A percentile compares a stretch with the other conserved stretches of the same genome.
These are phyloP conservation scores for Penicillium paradoxum DNA, from an alignment of 495 filamentous ascomycete species.

Conservation along the genomic window DNA sequence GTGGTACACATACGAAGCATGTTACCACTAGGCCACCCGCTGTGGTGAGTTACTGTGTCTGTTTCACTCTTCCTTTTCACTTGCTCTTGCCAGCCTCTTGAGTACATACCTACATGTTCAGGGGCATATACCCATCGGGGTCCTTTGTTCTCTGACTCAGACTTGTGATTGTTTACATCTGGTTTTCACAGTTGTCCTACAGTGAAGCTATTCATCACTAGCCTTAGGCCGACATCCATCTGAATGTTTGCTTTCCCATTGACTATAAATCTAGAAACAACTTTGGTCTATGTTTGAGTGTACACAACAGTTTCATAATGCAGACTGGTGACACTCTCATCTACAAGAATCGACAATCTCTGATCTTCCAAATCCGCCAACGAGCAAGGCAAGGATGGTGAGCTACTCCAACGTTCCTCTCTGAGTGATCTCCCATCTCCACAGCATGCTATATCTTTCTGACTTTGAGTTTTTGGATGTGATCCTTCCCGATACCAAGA, in stretches of 20 bases:
- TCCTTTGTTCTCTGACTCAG: too few relatives aligned
- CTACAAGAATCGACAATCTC: slow-evolving; percentile 7
- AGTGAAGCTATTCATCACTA: too few relatives aligned
- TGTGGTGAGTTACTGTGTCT: not conserved
- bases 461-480: not conserved
- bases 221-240: too few relatives aligned
- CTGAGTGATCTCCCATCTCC: not conserved
- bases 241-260: too few relatives aligned
- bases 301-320: not conserved
- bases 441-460: not conserved
- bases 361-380: slow-evolving; percentile 19
- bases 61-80: not conserved
- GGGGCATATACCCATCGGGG: too few relatives aligned
- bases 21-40: not conserved
- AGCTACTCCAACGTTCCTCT: not conserved
- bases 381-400: slow-evolving; percentile 12
- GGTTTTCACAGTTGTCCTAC: too few relatives aligned
- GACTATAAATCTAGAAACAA: too few relatives aligned
- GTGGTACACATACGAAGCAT: not conserved
- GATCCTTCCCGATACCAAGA: not conserved
- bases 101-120: not conserved
- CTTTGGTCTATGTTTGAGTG: not conserved
- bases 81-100: not conserved
- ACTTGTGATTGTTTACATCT: too few relatives aligned
- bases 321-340: not conserved